Evolutionary conservation across 176 grass and related monocot genomes (phyloP), one percentile per base, ranked within the genome.

Genomic region (Cymbopogon citratus): DNA sequence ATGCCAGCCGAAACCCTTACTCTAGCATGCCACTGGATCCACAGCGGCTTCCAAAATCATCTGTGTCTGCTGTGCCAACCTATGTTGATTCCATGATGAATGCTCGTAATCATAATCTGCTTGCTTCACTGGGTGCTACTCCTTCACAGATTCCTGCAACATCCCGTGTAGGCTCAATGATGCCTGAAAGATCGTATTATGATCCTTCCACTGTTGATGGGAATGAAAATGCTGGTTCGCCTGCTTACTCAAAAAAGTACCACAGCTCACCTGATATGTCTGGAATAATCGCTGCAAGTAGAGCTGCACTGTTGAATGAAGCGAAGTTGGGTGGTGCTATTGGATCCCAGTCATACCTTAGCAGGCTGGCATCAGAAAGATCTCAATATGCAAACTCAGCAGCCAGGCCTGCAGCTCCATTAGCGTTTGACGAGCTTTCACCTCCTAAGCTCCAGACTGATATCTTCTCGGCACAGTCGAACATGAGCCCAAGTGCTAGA

Each of bases 201-300:
- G 89, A 89, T 69, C 80, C 93, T 80, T 92, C 89, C 62, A 66
- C 87, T 61, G 40, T 93, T 81, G 93, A 92, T 78, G 72, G 69
- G 31, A 73, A 38, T 73, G 91, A 90, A 87, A 92, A 31, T 73
- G 11, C 74, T 24, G 83, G 87, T 74, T 77, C 91, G 29, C 70
- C 86, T 71, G 83, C 77, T 29, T 93, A 90, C 75, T 71, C 93
- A 80, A 99, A 99, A 90, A 99, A 99, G 84, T 99, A 99, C 75
- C 97, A 99, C 83, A 99, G 89, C 84, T 99, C 97, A 80, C 97
- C 97, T 64, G 97, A 99, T 75, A 90, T 99, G 76, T 99, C 97
- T 88, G 97, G 89, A 44, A 26, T 99, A 69, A 99, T 99, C 85
- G 87, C 97, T 82, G 91, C 97, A 81, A 91, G 36, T 75, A 94